A percentile compares a stretch with the other conserved stretches of the same genome.
These are phyloP conservation scores for Martiniozyma abietophila DNA, from an alignment of 805 yeast species.

Conservation along the genomic window DNA sequence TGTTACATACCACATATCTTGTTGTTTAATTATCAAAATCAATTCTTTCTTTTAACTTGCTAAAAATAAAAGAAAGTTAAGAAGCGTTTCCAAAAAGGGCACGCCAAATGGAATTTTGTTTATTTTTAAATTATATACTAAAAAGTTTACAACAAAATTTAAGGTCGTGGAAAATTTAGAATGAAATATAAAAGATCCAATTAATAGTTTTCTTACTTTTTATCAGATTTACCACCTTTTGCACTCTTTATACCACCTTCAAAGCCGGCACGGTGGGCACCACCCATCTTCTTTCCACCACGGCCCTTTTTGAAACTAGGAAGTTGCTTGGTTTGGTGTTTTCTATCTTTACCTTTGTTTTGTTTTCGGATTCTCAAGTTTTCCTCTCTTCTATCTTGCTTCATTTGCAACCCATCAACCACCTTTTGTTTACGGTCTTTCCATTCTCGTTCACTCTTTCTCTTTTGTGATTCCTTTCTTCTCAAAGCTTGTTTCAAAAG, in stretches of 20 bases:
- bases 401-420: slow-evolving; percentile 60
- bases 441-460: slow-evolving; percentile 89
- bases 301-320: slow-evolving; percentile 51
- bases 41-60: too few species aligned
- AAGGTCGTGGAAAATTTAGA: too few species aligned
- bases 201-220: too few species aligned
- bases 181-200: too few species aligned
- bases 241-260: slow-evolving; percentile 55
- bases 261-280: slow-evolving; percentile 57
- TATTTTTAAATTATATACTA: too few species aligned
- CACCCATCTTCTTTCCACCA: slow-evolving; percentile 14
- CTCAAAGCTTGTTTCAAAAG: slow-evolving; percentile 78
- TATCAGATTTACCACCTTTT: too few species aligned
- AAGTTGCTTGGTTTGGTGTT: slow-evolving; percentile 59
- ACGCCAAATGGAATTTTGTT: too few species aligned
- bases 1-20: too few species aligned
- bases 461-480: slow-evolving; percentile 72
- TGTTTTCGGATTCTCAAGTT: slow-evolving; percentile 80
- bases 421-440: slow-evolving; percentile 77
- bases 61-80: too few species aligned
- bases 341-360: slow-evolving; percentile 72
- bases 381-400: slow-evolving; percentile 84
- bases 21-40: too few species aligned
- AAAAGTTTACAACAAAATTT: too few species aligned
- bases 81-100: too few species aligned